Base-by-base conservation (phyloP, 345 rosid genomes). In the Iberis pinnata region DNA sequence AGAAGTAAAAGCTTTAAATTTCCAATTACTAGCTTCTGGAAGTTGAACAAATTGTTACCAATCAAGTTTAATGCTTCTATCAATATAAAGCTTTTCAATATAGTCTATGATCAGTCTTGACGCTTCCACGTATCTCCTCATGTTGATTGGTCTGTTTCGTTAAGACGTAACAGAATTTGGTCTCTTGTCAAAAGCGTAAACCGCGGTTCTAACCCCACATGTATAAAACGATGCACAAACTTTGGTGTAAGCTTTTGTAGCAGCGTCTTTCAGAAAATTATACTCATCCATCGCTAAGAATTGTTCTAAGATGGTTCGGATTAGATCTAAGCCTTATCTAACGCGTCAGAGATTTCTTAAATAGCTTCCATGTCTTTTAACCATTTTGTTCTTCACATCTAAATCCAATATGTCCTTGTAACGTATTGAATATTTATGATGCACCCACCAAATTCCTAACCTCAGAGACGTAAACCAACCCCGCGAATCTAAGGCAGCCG, bases 161-260 rank as follows among this genome's bases (percentile, higher is more conserved):
- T 67, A 53, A 85, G 97, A 47, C 70, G 81, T 54, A 60, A 47
- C 70, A 88, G 52, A 48, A 85, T 92, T 38, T 79, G 89, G 7
- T 79, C 87, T 64, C 89, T 73, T 0, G 80, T 58, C 26, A 95
- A 95, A 42, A 88, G 85, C 18, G 97, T 76, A 85, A 65, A 82
- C 97, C 2, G 95, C 92, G n/a, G 92, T 73, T 56, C 95, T 75
- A 48, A 84, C 76, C 0, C 85, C 70, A 95, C 97, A 82, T 5
- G 87, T 64, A 43, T 82, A 95, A 62, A 48, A 85, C 7, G 89
- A 94, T 12, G 95, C 95, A 61, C 92, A 85, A 2, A 88, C 95
- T 76, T 78, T 80, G 0, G 85, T 52, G 72, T 82, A 88, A 49
- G 97, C 90, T 19, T 85, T 66, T 17, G 94, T 71, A 4, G 90